Evolutionary conservation across 2,329 filamentous ascomycete genomes (phyloP).

Genomic region (Orbilia brochopaga): DNA sequence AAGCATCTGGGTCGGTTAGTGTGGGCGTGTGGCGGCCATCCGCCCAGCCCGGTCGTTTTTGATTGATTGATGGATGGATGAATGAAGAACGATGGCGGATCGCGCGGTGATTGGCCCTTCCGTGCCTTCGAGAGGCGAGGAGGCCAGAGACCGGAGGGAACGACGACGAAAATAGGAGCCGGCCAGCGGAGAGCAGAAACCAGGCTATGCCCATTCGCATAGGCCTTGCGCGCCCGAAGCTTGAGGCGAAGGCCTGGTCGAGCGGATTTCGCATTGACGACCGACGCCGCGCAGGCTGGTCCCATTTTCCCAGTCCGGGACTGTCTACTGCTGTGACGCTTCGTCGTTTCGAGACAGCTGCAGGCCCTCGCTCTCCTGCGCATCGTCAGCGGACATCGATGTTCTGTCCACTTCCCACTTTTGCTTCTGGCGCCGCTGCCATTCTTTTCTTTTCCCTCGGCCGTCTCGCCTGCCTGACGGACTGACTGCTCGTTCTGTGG

Average conservation of each 20-base stretch:
- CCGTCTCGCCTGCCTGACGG: slow-evolving; percentile 56
- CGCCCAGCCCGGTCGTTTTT: slow-evolving; percentile 15
- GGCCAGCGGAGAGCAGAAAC: neutral
- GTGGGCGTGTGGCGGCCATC: slow-evolving; percentile 36
- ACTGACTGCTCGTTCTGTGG: neutral
- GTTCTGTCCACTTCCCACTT: slow-evolving; percentile 7
- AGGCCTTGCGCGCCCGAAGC: neutral
- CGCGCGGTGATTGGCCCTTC: too few relatives aligned
- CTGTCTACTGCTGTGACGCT: neutral
- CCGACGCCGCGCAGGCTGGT: slow-evolving; percentile 9
- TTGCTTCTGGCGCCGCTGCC: slow-evolving; percentile 13
- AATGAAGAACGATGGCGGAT: neutral
- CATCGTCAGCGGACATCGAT: slow-evolving; percentile 9
- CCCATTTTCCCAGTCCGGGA: neutral
- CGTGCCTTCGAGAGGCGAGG: too few relatives aligned
- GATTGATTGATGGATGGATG: neutral
- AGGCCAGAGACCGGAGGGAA: too few relatives aligned
- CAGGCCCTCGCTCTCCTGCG: neutral
- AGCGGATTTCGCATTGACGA: slow-evolving; percentile 4
- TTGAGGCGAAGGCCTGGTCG: neutral
- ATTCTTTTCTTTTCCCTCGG: slow-evolving; percentile 61
- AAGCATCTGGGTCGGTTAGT: slow-evolving; percentile 39
- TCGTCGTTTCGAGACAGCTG: slow-evolving; percentile 8
- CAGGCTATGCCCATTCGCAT: slow-evolving; percentile 5
- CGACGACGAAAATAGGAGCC: slow-evolving; percentile 6